Conservation (phyloP, 352 stramenopile genomes). For the Globisporangium ultimum region DNA sequence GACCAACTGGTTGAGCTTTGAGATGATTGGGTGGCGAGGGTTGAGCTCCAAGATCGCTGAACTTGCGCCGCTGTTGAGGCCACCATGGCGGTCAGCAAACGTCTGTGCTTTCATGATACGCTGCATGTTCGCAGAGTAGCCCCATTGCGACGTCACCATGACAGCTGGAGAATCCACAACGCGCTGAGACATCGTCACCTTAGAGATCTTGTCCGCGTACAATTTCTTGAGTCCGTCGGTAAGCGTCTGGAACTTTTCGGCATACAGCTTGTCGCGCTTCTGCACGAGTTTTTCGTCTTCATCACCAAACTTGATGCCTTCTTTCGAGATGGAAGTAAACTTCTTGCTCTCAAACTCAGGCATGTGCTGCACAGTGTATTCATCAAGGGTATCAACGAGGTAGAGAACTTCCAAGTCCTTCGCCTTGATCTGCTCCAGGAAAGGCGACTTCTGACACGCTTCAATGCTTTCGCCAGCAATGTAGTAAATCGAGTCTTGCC, state of each 20-base stretch:
- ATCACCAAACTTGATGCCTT: conserved; percentile 98
- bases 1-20: conserved; percentile 91
- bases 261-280: conserved; percentile 95
- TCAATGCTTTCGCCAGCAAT: conserved; percentile 94
- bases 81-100: conserved; percentile 80
- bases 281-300: conserved; percentile 96
- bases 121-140: conserved; percentile 99
- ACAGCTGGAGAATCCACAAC: conserved; percentile 93
- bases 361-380: conserved; percentile 97
- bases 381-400: conserved; percentile 98
- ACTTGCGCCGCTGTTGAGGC: conserved; percentile 18
- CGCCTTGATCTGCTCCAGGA: conserved; percentile 95
- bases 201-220: conserved; percentile 93
- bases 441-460: conserved; percentile 92
- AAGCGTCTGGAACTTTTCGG: conserved; percentile 94
- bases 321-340: conserved; percentile 96
- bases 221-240: conserved; percentile 96
- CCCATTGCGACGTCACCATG: conserved; percentile 96
- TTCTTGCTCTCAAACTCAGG: conserved; percentile 94
- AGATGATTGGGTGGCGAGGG: conserved; percentile 97
- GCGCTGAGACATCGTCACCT: conserved; percentile 95
- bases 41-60: conserved; percentile 99
- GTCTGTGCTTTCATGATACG: conserved; percentile 98
- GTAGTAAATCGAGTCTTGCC: conserved; percentile 99
- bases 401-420: conserved; percentile 99